Evolutionary conservation across 768 basidiomycete genomes (phyloP).

Genomic region (Boletus edulis): DNA sequence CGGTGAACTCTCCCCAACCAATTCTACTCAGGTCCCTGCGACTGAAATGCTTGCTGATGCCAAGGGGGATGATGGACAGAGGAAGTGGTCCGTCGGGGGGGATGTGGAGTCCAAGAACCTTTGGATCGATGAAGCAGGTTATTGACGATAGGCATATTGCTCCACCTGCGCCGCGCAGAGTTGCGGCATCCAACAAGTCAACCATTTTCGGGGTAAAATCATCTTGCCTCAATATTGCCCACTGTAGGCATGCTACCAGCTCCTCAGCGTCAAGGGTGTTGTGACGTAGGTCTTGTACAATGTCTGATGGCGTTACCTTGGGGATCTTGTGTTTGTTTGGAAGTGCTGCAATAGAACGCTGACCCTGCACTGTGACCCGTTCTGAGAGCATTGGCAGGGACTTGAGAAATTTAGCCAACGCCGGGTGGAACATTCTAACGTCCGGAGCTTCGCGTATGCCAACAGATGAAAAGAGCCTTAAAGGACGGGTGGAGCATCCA

Average conservation of each 20-base stretch:
- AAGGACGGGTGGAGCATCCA: conserved; percentile 48
- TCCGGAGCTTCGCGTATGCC: conserved; percentile 66
- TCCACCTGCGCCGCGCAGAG: conserved; percentile 48
- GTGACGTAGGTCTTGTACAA: conserved; percentile 66
- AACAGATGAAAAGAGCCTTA: conserved; percentile 71
- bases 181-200: conserved; percentile 66
- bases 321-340: conserved; percentile 61
- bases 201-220: conserved; percentile 23
- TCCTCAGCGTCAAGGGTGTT: conserved; percentile 68
- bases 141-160: conserved; percentile 62
- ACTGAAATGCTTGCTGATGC: conserved; percentile 57
- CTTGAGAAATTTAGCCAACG: conserved; percentile 70
- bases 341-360: conserved; percentile 57
- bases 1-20: conserved; percentile 71
- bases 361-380: conserved; percentile 48
- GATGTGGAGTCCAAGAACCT: conserved; percentile 49
- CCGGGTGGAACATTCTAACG: conserved; percentile 69
- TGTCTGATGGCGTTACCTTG: conserved; percentile 72
- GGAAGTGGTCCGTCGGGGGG: conserved; percentile 80
- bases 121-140: conserved; percentile 63
- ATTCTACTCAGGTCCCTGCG: conserved; percentile 54
- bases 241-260: conserved; percentile 77
- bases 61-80: conserved; percentile 40
- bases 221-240: conserved; percentile 38
- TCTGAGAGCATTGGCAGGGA: conserved; percentile 69